Evolutionary conservation across 148 eudicot genomes (phyloP).

Genomic region (Mesembryanthemum crystallinum): DNA sequence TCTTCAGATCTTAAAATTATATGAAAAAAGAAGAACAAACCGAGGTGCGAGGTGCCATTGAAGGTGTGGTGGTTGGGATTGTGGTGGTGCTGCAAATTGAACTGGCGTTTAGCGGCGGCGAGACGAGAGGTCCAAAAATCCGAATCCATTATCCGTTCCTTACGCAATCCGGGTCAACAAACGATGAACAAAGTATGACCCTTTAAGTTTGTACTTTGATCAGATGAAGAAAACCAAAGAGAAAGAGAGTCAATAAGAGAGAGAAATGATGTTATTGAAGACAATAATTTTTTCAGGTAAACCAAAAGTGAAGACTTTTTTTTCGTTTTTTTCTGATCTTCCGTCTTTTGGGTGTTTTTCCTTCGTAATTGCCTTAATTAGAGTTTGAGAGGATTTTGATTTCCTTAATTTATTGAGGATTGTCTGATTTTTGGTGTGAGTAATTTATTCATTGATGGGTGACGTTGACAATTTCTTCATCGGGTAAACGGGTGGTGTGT

Average conservation of each 20-base stretch:
- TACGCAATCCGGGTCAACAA: slow-evolving; percentile 1
- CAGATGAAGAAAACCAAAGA: neutral
- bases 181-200: neutral
- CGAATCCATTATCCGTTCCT: slow-evolving; percentile 57
- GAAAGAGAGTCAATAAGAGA: slow-evolving; percentile 19
- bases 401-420: neutral
- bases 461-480: slow-evolving; percentile 8
- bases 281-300: neutral
- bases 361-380: slow-evolving; percentile 4
- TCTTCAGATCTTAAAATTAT: slow-evolving; percentile 19
- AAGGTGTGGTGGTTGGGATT: slow-evolving; percentile 9
- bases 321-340: neutral
- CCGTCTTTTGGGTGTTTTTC: neutral
- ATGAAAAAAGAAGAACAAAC: slow-evolving; percentile 28
- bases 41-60: slow-evolving; percentile 47
- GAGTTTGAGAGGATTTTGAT: neutral
- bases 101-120: slow-evolving; percentile 78
- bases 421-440: neutral
- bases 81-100: slow-evolving; percentile 54
- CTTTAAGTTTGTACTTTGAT: neutral
- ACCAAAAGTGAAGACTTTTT: neutral
- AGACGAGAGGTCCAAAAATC: slow-evolving; percentile 84
- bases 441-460: neutral
- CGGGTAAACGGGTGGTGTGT: slow-evolving; percentile 16
- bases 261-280: neutral